phyloP scores from a whole-genome alignment of 768 basidiomycete species.

The Multifurca ochricompacta region DNA sequence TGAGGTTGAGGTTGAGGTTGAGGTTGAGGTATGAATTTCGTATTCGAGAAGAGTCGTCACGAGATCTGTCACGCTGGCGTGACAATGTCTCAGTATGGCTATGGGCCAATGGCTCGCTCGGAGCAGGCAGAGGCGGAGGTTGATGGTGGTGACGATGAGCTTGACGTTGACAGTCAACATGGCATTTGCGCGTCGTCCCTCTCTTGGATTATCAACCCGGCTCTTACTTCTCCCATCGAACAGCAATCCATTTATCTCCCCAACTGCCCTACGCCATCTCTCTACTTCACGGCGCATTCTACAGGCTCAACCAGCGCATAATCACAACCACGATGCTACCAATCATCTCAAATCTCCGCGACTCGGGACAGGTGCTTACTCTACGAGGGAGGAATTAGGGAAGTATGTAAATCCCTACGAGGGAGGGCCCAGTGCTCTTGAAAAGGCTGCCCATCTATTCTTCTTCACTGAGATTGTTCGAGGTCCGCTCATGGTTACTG shows the following conservation, averaged over 20 bases:
- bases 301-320: conserved; percentile 21
- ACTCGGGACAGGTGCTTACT: conserved; percentile 28
- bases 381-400: conserved; percentile 37
- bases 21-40: no score
- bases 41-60: conserved; percentile 26
- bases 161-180: conserved; percentile 40
- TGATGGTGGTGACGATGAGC: conserved; percentile 31
- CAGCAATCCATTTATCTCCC: conserved; percentile 26
- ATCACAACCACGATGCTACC: conserved; percentile 19
- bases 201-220: conserved; percentile 46
- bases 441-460: conserved; percentile 94
- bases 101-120: neutral
- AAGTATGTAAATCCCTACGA: conserved; percentile 62
- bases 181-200: conserved; percentile 49
- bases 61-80: conserved; percentile 10
- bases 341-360: conserved; percentile 29
- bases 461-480: conserved; percentile 98
- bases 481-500: conserved; percentile 46
- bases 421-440: conserved; percentile 80
- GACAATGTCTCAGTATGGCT: neutral
- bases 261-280: conserved; percentile 44
- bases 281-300: conserved; percentile 29
- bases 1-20: no score
- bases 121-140: conserved; percentile 14
- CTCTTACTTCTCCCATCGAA: conserved; percentile 28